These are phyloP conservation scores for Byssoonygena ceratinophila DNA, from an alignment of 2,329 filamentous ascomycete genomes.

Conservation along the genomic window DNA sequence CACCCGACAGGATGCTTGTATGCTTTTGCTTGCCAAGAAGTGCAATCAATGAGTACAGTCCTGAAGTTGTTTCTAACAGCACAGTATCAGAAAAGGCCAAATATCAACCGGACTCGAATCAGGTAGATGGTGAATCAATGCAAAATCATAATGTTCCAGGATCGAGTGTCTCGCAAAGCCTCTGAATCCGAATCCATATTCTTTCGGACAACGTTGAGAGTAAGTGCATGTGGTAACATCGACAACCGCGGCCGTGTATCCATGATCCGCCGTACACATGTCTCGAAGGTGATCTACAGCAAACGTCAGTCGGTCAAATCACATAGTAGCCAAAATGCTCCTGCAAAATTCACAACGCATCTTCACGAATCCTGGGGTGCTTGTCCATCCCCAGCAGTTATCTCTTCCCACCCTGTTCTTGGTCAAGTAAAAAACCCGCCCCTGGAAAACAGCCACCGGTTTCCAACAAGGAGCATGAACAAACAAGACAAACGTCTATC, in stretches of 20 bases:
- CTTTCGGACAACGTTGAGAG: background rate
- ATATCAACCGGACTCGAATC: too few species aligned
- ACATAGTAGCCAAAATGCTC: too few species aligned
- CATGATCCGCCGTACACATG: too few species aligned
- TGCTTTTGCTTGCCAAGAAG: background rate
- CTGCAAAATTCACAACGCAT: too few species aligned
- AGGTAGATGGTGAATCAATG: background rate
- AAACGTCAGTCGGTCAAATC: background rate
- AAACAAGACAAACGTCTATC: background rate
- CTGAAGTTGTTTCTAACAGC: too few species aligned
- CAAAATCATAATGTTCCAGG: background rate
- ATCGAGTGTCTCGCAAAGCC: background rate
- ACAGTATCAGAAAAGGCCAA: background rate
- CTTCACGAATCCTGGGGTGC: background rate
- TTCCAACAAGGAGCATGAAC: background rate
- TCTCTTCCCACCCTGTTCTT: background rate
- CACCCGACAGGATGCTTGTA: background rate
- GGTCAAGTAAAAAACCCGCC: background rate
- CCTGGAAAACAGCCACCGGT: background rate
- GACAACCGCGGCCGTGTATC: too few species aligned
- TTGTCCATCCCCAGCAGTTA: background rate
- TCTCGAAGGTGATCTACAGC: background rate
- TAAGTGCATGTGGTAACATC: too few species aligned
- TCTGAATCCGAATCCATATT: background rate
- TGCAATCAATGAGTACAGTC: too few species aligned